Evolutionary conservation across 1,284 basidiomycete genomes (phyloP).

Genomic region (Trichosporon inkin): DNA sequence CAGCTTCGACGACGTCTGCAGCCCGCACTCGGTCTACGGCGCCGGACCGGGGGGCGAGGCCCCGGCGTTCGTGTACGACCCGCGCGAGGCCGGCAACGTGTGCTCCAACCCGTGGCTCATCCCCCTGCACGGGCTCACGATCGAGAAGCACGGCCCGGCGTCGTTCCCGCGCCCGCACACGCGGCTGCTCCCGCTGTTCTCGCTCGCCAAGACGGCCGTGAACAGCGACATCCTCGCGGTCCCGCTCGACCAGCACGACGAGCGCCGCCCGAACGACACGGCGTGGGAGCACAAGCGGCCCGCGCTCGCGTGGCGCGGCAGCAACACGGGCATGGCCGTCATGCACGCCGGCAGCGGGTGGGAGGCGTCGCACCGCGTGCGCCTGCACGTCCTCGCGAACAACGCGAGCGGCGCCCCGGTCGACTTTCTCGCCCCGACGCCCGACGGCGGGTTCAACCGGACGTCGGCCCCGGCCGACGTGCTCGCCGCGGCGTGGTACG

Average conservation of each 20-base stretch:
- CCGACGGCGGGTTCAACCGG: slow-evolving; percentile 15
- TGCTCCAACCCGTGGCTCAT: slow-evolving; percentile 50
- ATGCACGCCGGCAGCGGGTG: slow-evolving; percentile 48
- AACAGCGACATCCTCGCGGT: slow-evolving; percentile 54
- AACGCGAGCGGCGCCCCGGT: slow-evolving; percentile 12
- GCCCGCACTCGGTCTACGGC: slow-evolving; percentile 20
- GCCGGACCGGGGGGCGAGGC: slow-evolving; percentile 19
- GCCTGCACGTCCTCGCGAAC: slow-evolving; percentile 50
- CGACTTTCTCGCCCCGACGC: slow-evolving; percentile 32
- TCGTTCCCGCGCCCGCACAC: slow-evolving; percentile 48
- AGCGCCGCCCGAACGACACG: slow-evolving; percentile 46
- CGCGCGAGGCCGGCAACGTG: slow-evolving; percentile 40
- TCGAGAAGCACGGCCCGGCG: slow-evolving; percentile 42
- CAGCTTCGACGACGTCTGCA: slow-evolving; percentile 7
- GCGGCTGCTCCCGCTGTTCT: slow-evolving; percentile 46
- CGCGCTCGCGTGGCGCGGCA: slow-evolving; percentile 52
- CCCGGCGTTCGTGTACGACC: slow-evolving; percentile 45
- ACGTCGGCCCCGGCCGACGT: slow-evolving; percentile 23
- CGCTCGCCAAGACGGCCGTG: slow-evolving; percentile 47
- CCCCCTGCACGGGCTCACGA: slow-evolving; percentile 44
- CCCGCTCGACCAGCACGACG: slow-evolving; percentile 53
- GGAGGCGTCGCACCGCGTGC: slow-evolving; percentile 51
- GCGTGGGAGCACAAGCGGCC: slow-evolving; percentile 51
- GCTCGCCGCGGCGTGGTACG: slow-evolving; percentile 37
- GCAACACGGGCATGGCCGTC: slow-evolving; percentile 52